Base-by-base conservation (phyloP, 495 filamentous ascomycete genomes). In the Aspergillus affinis region DNA sequence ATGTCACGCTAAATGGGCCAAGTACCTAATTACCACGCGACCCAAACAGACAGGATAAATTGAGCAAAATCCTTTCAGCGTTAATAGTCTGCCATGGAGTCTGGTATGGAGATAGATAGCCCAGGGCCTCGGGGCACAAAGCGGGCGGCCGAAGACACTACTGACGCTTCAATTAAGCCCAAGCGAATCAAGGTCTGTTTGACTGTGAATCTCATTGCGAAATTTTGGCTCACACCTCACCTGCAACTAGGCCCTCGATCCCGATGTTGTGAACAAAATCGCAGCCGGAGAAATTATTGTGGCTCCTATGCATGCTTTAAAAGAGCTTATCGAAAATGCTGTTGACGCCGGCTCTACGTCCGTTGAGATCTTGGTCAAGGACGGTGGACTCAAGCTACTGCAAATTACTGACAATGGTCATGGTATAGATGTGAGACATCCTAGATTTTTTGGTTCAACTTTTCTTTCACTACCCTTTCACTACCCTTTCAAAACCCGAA, bases 241-340 rank as follows among this genome's bases (percentile, higher is more conserved):
- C 29, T 17, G 17, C 23, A 20, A 17, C 17, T 51, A 96, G 90
- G 88, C 92, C 27, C 84, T 99, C 18, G 90, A 97, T 70, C 88
- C 90, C 68, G 92, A 97, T 80, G 95, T 99, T 46, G 91, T 98
- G 58, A 98, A 98, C 78, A 98, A 97, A 76, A 99, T 99, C 65
- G 95, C 95, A 8, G 95, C 95, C n/a, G 95, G 95, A 17, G 95
- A 99, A 70, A 99, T 98, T 61, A 98, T 99, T 54, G 92, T 98
- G 54, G 94, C 95, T 12, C 95, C 95, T 21, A 92, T 98, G 59
- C 91, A 99, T 70, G 95, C 95, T 19, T 75, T 99, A 30, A 99
- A 99, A 77, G 95, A 99, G 72, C 78, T 99, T 50, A 96, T 98
- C 13, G 95, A 99, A 68, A 99, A 99, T 65, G 87, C 95, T 8